Conservation (phyloP, 2,329 filamentous ascomycete species). For the Claviceps sp. region DNA sequence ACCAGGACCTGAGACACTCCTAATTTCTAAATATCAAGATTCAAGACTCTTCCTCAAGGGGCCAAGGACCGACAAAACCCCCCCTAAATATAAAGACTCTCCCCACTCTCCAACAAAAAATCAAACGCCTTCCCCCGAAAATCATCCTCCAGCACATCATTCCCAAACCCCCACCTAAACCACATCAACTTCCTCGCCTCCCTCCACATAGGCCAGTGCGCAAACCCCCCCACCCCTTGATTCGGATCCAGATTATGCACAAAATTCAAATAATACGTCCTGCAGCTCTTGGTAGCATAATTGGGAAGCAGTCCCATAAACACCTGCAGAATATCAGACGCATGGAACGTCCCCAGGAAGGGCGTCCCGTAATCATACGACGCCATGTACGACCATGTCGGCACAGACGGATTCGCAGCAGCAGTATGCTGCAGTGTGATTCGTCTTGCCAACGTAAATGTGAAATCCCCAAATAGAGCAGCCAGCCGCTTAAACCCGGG, state of each 20-base stretch:
- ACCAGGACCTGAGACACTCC: no score
- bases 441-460: slow-evolving; percentile 60
- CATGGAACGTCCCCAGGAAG: slow-evolving; percentile 65
- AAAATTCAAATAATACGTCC: slow-evolving; percentile 62
- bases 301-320: slow-evolving; percentile 53
- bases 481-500: slow-evolving; percentile 66
- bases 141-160: slow-evolving; percentile 22
- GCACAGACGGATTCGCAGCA: slow-evolving; percentile 40
- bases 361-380: slow-evolving; percentile 60
- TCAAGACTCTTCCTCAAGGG: no score
- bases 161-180: slow-evolving; percentile 23
- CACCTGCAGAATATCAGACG: slow-evolving; percentile 52
- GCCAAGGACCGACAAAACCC: neutral
- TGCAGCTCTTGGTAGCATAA: slow-evolving; percentile 44
- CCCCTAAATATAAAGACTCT: slow-evolving; percentile 12
- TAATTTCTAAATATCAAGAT: no score
- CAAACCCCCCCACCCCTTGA: slow-evolving; percentile 25
- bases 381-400: slow-evolving; percentile 61
- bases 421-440: slow-evolving; percentile 40
- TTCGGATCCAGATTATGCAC: slow-evolving; percentile 61
- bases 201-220: slow-evolving; percentile 30
- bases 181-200: slow-evolving; percentile 35
- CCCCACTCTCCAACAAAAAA: slow-evolving; percentile 15
- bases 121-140: slow-evolving; percentile 20
- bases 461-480: slow-evolving; percentile 61